A percentile compares a stretch with the other conserved stretches of the same genome.
These are phyloP conservation scores for Cornus controversa DNA, from an alignment of 148 eudicot genomes.

Conservation along the genomic window DNA sequence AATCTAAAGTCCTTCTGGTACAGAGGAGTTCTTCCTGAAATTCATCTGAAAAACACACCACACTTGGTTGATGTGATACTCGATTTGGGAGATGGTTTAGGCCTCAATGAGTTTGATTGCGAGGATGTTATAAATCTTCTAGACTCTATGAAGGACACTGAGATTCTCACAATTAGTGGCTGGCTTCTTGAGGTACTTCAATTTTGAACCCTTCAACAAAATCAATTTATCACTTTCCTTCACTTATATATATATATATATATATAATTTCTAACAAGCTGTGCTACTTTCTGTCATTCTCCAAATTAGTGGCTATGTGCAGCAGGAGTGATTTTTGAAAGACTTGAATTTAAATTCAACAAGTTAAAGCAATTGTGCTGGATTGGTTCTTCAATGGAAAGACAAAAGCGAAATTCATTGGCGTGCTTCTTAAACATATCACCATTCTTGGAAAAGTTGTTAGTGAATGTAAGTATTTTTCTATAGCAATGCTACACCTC, in stretches of 20 bases:
- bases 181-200: constrained; percentile 30
- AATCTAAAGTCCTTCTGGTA: constrained; percentile 16
- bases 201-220: too few species aligned
- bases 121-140: constrained; percentile 22
- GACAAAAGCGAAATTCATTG: constrained; percentile 5
- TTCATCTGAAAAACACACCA: neutral
- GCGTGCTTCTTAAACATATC: constrained; percentile 22
- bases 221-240: neutral
- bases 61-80: constrained; percentile 17
- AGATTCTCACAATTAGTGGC: constrained; percentile 18
- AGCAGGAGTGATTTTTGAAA: constrained; percentile 12
- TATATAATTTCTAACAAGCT: neutral
- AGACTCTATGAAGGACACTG: constrained; percentile 16
- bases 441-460: constrained; percentile 20
- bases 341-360: constrained; percentile 17
- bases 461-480: constrained; percentile 9
- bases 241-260: neutral
- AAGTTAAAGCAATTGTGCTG: constrained; percentile 17
- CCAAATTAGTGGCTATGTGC: constrained; percentile 15
- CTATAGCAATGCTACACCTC: too few species aligned
- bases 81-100: constrained; percentile 18
- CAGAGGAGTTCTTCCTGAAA: constrained; percentile 9
- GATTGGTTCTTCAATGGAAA: constrained; percentile 1
- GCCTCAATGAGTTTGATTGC: constrained; percentile 15
- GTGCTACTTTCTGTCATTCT: neutral